A percentile compares a stretch with the other conserved stretches of the same genome.
phyloP scores from a whole-genome alignment of 202 grass and related monocot species.

The Eragrostis tef region DNA sequence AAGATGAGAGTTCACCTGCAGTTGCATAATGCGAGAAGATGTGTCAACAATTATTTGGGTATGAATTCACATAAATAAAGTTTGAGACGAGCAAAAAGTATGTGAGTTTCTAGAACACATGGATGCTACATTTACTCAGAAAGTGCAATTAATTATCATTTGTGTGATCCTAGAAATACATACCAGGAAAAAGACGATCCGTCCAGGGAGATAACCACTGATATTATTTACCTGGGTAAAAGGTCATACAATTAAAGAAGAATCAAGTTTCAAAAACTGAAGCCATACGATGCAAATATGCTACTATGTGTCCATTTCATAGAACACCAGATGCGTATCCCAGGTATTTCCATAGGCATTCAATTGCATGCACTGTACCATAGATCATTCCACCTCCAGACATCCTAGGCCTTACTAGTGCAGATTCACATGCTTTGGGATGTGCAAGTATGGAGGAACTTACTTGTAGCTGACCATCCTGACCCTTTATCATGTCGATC shows the following conservation, averaged over 20 bases:
- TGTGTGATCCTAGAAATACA: conserved; percentile 24
- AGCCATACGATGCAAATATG: no score
- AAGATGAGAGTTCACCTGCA: conserved; percentile 98
- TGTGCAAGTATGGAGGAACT: conserved; percentile 37
- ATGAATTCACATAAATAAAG: conserved; percentile 13
- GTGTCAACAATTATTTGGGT: conserved; percentile 21
- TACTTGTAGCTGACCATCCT: conserved; percentile 93
- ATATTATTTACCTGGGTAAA: conserved; percentile 93
- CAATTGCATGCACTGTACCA: not conserved
- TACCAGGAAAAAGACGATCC: conserved; percentile 99
- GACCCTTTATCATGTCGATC: conserved; percentile 96
- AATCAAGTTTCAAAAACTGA: not conserved
- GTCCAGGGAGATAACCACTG: conserved; percentile 92
- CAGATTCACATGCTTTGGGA: conserved; percentile 1
- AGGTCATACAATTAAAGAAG: conserved; percentile 7
- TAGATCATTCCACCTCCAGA: not conserved
- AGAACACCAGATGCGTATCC: not conserved
- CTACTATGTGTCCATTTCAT: conserved; percentile 2
- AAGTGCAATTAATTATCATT: conserved; percentile 15
- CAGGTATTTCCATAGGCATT: conserved; percentile 11
- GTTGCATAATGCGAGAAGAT: conserved; percentile 35
- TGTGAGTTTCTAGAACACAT: not conserved
- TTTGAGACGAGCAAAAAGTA: conserved; percentile 10
- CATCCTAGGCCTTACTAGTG: not conserved
- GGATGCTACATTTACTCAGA: conserved; percentile 6